phyloP scores from a whole-genome alignment of 176 grass and related monocot species.

The Juncus inflexus region DNA sequence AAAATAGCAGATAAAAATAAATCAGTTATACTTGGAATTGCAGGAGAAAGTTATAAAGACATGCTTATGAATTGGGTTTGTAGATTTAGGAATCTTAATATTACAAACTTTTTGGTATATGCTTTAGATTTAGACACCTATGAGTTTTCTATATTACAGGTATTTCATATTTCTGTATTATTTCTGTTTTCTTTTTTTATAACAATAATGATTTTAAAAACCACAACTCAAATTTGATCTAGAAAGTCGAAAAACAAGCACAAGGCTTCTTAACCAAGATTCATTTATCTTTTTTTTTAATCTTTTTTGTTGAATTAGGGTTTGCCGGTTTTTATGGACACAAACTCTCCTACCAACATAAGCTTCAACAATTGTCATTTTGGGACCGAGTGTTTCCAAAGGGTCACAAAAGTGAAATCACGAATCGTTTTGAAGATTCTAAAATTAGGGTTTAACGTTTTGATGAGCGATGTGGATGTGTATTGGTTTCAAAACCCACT shows the following conservation, averaged over 20 bases:
- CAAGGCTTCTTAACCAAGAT: no score
- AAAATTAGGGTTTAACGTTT: conserved; percentile 73
- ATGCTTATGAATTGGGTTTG: conserved; percentile 98
- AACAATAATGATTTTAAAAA: no score
- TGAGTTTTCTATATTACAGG: conserved; percentile 70
- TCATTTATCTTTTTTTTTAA: not conserved
- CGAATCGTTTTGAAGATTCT: conserved; percentile 72
- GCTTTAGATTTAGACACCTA: conserved; percentile 79
- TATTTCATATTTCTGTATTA: conserved; percentile 22
- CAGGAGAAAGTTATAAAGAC: conserved; percentile 73
- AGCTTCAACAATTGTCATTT: conserved; percentile 80
- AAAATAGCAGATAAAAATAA: conserved; percentile 45
- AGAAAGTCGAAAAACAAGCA: no score
- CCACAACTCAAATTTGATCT: no score
- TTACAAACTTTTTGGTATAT: conserved; percentile 70
- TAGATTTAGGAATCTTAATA: conserved; percentile 48
- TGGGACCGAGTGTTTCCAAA: conserved; percentile 79
- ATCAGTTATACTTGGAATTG: conserved; percentile 66
- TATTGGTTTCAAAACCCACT: conserved; percentile 87
- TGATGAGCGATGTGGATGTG: conserved; percentile 85
- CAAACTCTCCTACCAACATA: conserved; percentile 51
- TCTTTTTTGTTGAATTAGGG: conserved; percentile 40
- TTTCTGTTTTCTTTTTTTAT: conserved; percentile 2
- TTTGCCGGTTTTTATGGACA: conserved; percentile 72
- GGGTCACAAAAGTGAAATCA: conserved; percentile 92